Conservation (phyloP, 1,284 basidiomycete species). For the Cerioporus squamosus region DNA sequence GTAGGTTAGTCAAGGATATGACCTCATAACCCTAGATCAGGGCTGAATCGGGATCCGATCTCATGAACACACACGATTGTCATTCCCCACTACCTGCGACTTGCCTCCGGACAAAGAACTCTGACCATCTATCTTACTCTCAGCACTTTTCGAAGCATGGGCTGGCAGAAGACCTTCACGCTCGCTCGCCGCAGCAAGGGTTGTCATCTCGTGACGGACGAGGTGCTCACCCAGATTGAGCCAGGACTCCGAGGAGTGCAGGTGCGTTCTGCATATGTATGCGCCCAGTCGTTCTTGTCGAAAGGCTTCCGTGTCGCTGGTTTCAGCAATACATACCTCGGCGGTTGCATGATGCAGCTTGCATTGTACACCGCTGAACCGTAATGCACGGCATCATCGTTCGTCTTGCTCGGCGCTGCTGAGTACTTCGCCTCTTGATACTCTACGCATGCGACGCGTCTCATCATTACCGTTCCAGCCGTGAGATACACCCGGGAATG, state of each 20-base stretch:
- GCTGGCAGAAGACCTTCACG: constrained; percentile 90
- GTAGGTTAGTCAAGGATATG: background rate
- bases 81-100: background rate
- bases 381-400: no score
- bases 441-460: background rate
- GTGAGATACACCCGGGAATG: background rate
- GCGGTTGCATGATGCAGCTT: no score
- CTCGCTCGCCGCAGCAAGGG: constrained; percentile 64
- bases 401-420: background rate
- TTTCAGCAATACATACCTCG: background rate
- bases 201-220: constrained; percentile 88
- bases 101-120: background rate
- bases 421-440: background rate
- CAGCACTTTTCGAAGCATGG: constrained; percentile 54
- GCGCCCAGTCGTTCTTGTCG: background rate
- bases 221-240: constrained; percentile 72
- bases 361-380: no score
- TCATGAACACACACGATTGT: background rate
- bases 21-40: constrained; percentile 16
- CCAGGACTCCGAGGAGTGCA: constrained; percentile 76
- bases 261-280: constrained; percentile 40
- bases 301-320: no score
- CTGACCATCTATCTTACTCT: background rate
- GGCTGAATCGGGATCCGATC: constrained; percentile 5
- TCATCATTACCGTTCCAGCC: background rate